Conservation (phyloP, 148 eudicot genomes). For the Heliamphora exappendiculata region DNA sequence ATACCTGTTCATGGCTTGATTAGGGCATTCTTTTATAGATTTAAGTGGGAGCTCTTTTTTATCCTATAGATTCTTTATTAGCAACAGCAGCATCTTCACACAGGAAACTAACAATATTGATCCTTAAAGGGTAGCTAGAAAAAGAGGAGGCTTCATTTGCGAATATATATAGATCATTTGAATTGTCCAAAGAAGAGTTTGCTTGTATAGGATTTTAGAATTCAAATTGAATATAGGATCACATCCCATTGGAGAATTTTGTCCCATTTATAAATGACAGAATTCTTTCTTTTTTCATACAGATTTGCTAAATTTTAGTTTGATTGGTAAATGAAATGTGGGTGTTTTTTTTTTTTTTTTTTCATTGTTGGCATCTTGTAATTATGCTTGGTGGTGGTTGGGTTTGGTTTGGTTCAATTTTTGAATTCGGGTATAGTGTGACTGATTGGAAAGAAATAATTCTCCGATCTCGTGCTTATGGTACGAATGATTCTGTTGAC, state of each 20-base stretch:
- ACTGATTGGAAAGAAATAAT: too few relatives aligned
- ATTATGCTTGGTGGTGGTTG: background rate
- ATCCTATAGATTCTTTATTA: background rate
- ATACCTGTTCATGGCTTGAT: constrained; percentile 64
- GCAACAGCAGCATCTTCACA: background rate
- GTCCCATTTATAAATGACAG: constrained; percentile 5
- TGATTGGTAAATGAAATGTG: background rate
- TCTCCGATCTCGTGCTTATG: too few relatives aligned
- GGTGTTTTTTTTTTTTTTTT: too few relatives aligned
- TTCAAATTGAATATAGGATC: background rate
- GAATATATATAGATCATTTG: constrained; percentile 7
- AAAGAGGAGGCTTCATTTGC: constrained; percentile 8
- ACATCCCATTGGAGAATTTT: background rate
- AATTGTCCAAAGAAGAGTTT: background rate
- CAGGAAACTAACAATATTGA: constrained; percentile 3
- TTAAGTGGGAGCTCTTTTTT: background rate
- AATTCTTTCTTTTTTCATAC: background rate
- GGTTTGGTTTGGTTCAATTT: too few relatives aligned
- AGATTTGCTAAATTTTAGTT: background rate
- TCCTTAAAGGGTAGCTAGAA: constrained; percentile 9
- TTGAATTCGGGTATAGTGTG: too few relatives aligned
- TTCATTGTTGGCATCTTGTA: background rate
- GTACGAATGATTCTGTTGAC: too few relatives aligned
- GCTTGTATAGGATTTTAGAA: constrained; percentile 12
- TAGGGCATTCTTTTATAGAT: background rate